Evolutionary conservation across 1,284 basidiomycete species (phyloP), one percentile per base, ranked within the genome.

Genomic region (Neotropicomus parvogracilis): DNA sequence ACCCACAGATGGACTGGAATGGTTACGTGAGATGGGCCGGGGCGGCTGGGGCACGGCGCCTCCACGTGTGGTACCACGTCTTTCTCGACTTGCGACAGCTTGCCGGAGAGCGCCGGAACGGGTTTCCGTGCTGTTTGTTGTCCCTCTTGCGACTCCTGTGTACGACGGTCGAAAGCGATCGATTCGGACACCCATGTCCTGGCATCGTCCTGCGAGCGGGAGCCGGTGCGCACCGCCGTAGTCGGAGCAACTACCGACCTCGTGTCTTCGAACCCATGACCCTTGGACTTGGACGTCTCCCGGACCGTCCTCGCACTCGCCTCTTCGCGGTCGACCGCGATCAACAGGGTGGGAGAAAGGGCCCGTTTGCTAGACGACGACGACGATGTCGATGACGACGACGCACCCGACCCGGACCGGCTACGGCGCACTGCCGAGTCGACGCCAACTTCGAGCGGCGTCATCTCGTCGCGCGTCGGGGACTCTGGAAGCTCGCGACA

Each of bases 211-310:
- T 40, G 42, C 4, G 13, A 31, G 2, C 16, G 8, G 34, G 21
- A 13, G 10, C 5, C 10, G 7, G 36, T 3, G 10, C 16, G 19
- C 6, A 13, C 29, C 17, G 20, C 21, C 6, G 16, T 27, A 33
- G 36, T 28, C 43, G 10, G 33, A 29, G 2, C 7, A 16, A 34
- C 12, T 11, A 59, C 59, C 1, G 19, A 64, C 54, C n/a, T 26
- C 6, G 19, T n/a, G 19, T 43, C 26, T 21, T 45, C 33, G 27
- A 11, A 14, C 33, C 4, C 13, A 5, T 19, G 47, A 27, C 46
- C 29, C 21, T 38, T n/a, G 14, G 7, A 8, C 37, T 10, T 27
- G 29, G 2, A 20, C 12, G 13, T 12, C 12, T 24, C 24, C 8
- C 24, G 24, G 13, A 9, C 20, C 27, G 24, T 26, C 6, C 24